A percentile compares a stretch with the other conserved stretches of the same genome.
These are phyloP conservation scores for Vitis amurensis DNA, from an alignment of 164 flowering plant genomes.

Conservation along the genomic window DNA sequence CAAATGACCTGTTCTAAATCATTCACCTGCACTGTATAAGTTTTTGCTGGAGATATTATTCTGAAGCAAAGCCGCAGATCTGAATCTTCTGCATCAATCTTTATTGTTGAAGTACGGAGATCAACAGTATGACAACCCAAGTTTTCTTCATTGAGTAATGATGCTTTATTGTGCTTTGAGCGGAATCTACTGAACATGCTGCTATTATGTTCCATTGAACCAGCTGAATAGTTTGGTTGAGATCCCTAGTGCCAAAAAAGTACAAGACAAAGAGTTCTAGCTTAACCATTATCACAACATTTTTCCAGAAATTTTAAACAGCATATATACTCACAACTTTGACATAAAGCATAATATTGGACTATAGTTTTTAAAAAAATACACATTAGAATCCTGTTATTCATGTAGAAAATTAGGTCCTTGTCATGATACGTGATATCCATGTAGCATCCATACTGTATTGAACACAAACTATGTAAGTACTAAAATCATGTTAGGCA, in stretches of 20 bases:
- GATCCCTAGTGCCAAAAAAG: conserved; percentile 41
- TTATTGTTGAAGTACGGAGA: conserved; percentile 74
- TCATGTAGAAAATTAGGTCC: too few relatives aligned
- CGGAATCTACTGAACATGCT: conserved; percentile 87
- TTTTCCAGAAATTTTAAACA: neutral
- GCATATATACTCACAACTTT: neutral
- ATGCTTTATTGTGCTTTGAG: conserved; percentile 49
- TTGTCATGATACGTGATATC: too few relatives aligned
- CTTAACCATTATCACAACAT: neutral
- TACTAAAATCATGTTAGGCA: too few relatives aligned
- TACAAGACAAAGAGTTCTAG: neutral
- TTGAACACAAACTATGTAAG: too few relatives aligned
- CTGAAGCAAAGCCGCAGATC: conserved; percentile 90
- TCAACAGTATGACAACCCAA: conserved; percentile 67
- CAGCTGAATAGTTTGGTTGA: conserved; percentile 44
- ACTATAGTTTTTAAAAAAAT: neutral
- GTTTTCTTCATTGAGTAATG: conserved; percentile 53
- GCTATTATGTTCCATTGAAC: conserved; percentile 48
- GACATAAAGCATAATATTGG: neutral
- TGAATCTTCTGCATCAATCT: conserved; percentile 87
- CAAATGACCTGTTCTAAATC: neutral
- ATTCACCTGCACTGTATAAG: conserved; percentile 82
- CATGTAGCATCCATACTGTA: too few relatives aligned
- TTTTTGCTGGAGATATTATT: conserved; percentile 78
- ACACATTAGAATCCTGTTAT: too few relatives aligned